Base-by-base conservation (phyloP, 805 yeast species). In the Candida namnaoensis region DNA sequence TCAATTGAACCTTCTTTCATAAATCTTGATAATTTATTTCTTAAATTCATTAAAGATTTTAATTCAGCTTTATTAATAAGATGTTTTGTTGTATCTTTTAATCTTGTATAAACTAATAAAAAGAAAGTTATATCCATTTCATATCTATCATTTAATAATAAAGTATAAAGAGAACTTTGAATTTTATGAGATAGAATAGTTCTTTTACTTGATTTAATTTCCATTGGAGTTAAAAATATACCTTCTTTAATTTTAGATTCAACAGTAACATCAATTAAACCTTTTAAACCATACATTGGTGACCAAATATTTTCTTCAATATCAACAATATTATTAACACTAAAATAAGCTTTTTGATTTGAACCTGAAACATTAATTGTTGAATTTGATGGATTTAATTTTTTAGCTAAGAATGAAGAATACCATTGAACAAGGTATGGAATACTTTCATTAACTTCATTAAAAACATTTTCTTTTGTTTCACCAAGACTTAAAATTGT, bases 301-400 rank as follows among this genome's bases (percentile, higher is more conserved):
- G 97, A 87, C 88, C 95, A 80, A 12, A 93, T 81, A 51, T 80
- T 84, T 53, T 93, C 97, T 60, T 93, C 99, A 9, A 87, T 76
- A 53, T 86, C 96, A 32, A 87, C 65, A 8, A 88, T 74, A 43
- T 81, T 78, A 13, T 76, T 66, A 0, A 84, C 78, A 0, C 81
- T 67, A 35, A 80, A 66, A 10, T 62, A 62, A 1, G 73, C 58
- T 12, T 61, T 57, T 23, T 62, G 61, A 38, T 56, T 48, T 5
- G 60, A 50, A 2, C 60, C 64, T 14, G 58, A 51, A 23, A 62
- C 47, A 26, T 43, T 42, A 14, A 52, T 43, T 11, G 51, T 38
- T 13, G 55, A 44, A 13, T 50, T 43, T 36, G 45, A 33, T 19
- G 46, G 51, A 42, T 35, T 58, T 57, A 37, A 69, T 68, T 53